Conservation (phyloP, 2,329 filamentous ascomycete genomes). For the Monilinia aucupariae region DNA sequence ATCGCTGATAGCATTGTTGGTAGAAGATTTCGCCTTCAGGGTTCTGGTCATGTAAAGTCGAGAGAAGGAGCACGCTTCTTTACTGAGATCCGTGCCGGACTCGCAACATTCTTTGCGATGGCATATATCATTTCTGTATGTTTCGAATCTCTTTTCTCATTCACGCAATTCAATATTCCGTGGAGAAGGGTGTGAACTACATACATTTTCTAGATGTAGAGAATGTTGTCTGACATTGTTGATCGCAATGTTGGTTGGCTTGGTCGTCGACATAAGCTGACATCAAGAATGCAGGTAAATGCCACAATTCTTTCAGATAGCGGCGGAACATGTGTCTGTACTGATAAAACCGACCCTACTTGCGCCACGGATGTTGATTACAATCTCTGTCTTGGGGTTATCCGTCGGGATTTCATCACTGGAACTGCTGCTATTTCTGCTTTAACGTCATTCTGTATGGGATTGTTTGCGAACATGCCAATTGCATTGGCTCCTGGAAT, state of each 20-base stretch:
- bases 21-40: slow-evolving; percentile 73
- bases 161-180: slow-evolving; percentile 53
- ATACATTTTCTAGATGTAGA: background rate
- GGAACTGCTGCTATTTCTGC: slow-evolving; percentile 79
- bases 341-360: slow-evolving; percentile 33
- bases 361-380: slow-evolving; percentile 33
- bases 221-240: background rate
- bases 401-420: slow-evolving; percentile 68
- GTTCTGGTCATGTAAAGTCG: slow-evolving; percentile 61
- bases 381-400: slow-evolving; percentile 41
- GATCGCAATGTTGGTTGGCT: slow-evolving; percentile 42
- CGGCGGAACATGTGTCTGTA: slow-evolving; percentile 68
- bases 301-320: slow-evolving; percentile 41
- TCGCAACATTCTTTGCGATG: slow-evolving; percentile 68
- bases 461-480: slow-evolving; percentile 69
- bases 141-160: slow-evolving; percentile 42
- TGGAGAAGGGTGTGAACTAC: slow-evolving; percentile 37
- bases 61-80: slow-evolving; percentile 65
- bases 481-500: slow-evolving; percentile 71
- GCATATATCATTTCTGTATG: slow-evolving; percentile 68
- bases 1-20: slow-evolving; percentile 63
- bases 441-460: slow-evolving; percentile 76
- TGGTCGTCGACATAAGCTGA: slow-evolving; percentile 54
- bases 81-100: slow-evolving; percentile 75
- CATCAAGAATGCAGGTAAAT: slow-evolving; percentile 28